A percentile compares a stretch with the other conserved stretches of the same genome.
Conservation (phyloP, 305 asterid genomes). For the Fraxinus velutina region DNA sequence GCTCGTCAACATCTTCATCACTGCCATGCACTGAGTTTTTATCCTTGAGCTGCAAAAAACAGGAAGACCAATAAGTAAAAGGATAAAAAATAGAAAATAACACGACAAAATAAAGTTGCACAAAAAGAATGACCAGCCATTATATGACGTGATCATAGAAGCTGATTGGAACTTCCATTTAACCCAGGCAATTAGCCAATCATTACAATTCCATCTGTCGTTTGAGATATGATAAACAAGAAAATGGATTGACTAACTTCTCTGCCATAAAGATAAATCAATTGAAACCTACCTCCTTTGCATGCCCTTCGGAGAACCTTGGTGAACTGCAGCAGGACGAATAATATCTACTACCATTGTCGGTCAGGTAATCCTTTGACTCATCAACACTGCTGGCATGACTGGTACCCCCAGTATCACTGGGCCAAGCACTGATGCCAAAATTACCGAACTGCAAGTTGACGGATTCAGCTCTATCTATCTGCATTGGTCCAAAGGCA, state of each 20-base stretch:
- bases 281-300: conserved; percentile 65
- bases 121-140: not conserved
- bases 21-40: conserved; percentile 81
- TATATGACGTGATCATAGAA: not conserved
- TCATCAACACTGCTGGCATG: conserved; percentile 87
- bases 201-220: not conserved
- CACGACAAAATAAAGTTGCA: not conserved
- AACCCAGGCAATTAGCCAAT: not conserved
- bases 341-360: conserved; percentile 73
- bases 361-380: conserved; percentile 76
- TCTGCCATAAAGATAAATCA: not conserved
- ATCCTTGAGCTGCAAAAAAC: conserved; percentile 69
- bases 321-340: conserved; percentile 98
- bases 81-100: conserved; percentile 1
- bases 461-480: conserved; percentile 75
- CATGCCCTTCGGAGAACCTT: conserved; percentile 61
- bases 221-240: not conserved
- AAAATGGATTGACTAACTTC: not conserved
- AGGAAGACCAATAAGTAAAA: not conserved
- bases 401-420: conserved; percentile 89
- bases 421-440: conserved; percentile 95
- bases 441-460: conserved; percentile 94
- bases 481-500: conserved; percentile 75
- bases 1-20: conserved; percentile 83
- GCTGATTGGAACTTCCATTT: not conserved